phyloP scores from a whole-genome alignment of 2,329 filamentous ascomycete species.

The Sarocladium kiliense region DNA sequence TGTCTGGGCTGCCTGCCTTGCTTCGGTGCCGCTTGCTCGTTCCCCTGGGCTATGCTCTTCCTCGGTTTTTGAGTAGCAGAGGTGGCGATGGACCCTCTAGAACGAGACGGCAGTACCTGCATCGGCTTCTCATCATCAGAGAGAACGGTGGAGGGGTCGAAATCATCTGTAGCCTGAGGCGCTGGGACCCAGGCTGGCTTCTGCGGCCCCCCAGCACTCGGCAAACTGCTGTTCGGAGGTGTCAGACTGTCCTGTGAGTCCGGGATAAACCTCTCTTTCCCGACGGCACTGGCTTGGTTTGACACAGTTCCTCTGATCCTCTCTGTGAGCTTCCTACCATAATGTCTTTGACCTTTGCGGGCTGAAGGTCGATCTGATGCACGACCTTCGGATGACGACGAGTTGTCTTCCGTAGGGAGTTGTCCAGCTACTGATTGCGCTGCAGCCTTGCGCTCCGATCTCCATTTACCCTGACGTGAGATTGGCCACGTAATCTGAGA shows the following conservation, averaged over 20 bases:
- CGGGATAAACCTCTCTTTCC: neutral
- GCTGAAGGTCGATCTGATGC: neutral
- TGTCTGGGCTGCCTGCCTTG: too few species aligned
- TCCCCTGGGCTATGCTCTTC: neutral
- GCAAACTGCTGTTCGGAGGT: neutral
- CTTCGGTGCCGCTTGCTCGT: neutral
- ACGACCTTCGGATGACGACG: too few species aligned
- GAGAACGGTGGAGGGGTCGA: neutral
- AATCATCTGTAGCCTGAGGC: neutral
- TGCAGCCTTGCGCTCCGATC: neutral
- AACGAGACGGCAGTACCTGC: neutral
- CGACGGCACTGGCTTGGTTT: neutral
- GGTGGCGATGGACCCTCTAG: neutral
- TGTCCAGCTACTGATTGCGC: neutral
- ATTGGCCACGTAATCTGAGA: neutral
- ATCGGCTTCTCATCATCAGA: constrained; percentile 5
- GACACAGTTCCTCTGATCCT: neutral
- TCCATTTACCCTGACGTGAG: neutral
- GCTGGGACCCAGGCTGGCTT: too few species aligned
- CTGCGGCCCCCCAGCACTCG: neutral
- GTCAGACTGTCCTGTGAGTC: constrained; percentile 3
- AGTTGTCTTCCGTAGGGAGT: neutral
- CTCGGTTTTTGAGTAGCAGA: neutral
- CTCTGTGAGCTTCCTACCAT: too few species aligned
- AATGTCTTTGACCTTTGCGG: neutral